A percentile compares a stretch with the other conserved stretches of the same genome.
These are phyloP conservation scores for Mesostigma viride DNA, from an alignment of 139 green algal species.

Conservation along the genomic window DNA sequence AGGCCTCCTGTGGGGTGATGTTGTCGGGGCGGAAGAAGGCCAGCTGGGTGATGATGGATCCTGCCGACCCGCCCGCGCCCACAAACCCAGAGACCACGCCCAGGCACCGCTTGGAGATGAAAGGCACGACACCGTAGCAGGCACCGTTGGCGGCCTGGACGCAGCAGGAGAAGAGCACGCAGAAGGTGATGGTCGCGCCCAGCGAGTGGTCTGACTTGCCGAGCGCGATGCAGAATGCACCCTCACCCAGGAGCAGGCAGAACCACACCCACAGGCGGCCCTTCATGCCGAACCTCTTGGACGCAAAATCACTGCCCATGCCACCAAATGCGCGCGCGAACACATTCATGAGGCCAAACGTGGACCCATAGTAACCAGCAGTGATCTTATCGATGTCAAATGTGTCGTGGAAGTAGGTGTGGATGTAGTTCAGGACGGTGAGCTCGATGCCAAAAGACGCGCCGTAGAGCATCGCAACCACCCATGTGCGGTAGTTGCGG, in stretches of 20 bases:
- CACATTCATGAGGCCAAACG: constrained; percentile 71
- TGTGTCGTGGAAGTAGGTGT: constrained; percentile 54
- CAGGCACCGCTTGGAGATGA: constrained; percentile 64
- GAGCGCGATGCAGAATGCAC: neutral
- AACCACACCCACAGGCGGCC: constrained; percentile 48
- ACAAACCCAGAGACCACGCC: constrained; percentile 78
- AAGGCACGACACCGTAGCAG: constrained; percentile 76
- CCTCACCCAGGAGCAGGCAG: neutral
- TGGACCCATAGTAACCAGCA: constrained; percentile 24
- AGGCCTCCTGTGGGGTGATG: constrained; percentile 46
- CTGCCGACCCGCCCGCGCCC: constrained; percentile 78
- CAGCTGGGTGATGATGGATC: constrained; percentile 56
- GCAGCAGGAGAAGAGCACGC: too few relatives aligned
- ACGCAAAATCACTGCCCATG: constrained; percentile 43
- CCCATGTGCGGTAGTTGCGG: constrained; percentile 59
- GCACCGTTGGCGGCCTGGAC: constrained; percentile 32
- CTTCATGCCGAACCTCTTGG: constrained; percentile 49
- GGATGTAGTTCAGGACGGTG: constrained; percentile 64
- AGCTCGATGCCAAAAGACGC: constrained; percentile 69
- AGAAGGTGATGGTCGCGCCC: too few relatives aligned
- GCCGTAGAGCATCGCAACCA: constrained; percentile 39
- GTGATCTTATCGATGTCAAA: constrained; percentile 48
- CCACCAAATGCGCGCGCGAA: constrained; percentile 63
- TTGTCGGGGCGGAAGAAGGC: too few relatives aligned
- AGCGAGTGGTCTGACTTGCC: neutral